A percentile compares a stretch with the other conserved stretches of the same genome.
Conservation (phyloP, 805 yeast genomes). For the Dipodascus geniculatus region DNA sequence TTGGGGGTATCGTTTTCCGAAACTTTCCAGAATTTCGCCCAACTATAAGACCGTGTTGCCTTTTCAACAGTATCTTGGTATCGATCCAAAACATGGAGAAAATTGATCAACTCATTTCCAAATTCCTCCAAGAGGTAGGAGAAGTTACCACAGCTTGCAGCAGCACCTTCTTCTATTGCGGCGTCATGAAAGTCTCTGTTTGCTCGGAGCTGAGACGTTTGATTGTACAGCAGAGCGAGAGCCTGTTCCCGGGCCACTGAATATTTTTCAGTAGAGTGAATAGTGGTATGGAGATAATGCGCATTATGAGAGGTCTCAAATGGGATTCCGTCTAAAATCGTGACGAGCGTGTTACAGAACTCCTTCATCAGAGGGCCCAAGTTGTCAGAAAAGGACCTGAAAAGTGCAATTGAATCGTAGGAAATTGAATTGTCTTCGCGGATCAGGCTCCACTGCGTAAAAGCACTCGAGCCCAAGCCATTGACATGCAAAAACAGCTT, state of each 20-base stretch:
- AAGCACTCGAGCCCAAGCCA: conserved; percentile 57
- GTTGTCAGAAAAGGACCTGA: conserved; percentile 53
- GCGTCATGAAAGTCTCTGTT: conserved; percentile 26
- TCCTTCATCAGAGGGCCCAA: conserved; percentile 66
- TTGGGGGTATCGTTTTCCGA: background rate
- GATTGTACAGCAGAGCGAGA: conserved; percentile 44
- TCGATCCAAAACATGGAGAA: conserved; percentile 34
- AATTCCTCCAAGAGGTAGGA: conserved; percentile 52
- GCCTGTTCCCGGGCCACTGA: conserved; percentile 46
- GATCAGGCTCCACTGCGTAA: conserved; percentile 49
- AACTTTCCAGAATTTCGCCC: conserved; percentile 42
- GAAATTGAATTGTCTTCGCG: conserved; percentile 16
- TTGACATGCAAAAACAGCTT: conserved; percentile 46
- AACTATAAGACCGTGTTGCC: conserved; percentile 32
- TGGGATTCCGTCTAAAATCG: conserved; percentile 48
- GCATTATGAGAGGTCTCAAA: conserved; percentile 33
- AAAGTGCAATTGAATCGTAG: conserved; percentile 31
- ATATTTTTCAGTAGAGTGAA: conserved; percentile 42
- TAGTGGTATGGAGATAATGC: conserved; percentile 32
- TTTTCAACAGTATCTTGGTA: conserved; percentile 21
- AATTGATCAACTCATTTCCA: conserved; percentile 42
- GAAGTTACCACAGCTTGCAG: conserved; percentile 77
- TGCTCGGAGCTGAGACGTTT: conserved; percentile 35
- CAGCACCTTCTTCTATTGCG: conserved; percentile 64
- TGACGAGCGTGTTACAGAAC: conserved; percentile 49